A percentile compares a stretch with the other conserved stretches of the same genome.
phyloP scores from a whole-genome alignment of 2,329 filamentous ascomycete species.

The Colletotrichum acutatum region DNA sequence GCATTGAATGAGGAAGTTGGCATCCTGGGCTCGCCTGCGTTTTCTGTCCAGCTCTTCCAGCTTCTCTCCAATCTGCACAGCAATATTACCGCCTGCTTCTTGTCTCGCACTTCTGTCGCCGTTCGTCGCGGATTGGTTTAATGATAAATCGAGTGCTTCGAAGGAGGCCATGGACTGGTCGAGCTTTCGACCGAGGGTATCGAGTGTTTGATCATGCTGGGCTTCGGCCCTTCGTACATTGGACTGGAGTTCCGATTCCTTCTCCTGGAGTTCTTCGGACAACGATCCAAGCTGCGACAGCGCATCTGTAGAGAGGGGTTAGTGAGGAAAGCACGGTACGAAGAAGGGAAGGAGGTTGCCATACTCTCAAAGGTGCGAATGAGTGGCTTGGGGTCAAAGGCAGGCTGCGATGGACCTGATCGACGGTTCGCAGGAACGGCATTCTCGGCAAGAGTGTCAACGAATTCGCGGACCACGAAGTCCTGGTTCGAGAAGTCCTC shows the following conservation, averaged over 20 bases:
- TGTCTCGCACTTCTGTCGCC: constrained; percentile 57
- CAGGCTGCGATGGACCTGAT: constrained; percentile 72
- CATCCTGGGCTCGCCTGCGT: constrained; percentile 87
- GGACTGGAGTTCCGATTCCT: constrained; percentile 90
- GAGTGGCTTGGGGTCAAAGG: constrained; percentile 95
- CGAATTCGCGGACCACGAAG: constrained; percentile 98
- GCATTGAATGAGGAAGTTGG: constrained; percentile 94
- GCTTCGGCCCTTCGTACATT: constrained; percentile 91
- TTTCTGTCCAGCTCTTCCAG: constrained; percentile 96
- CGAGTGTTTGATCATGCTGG: constrained; percentile 91
- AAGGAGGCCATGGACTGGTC: constrained; percentile 94
- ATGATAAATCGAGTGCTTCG: constrained; percentile 85
- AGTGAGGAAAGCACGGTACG: constrained; percentile 35
- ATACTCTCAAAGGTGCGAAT: constrained; percentile 92
- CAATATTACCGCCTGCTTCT: constrained; percentile 82
- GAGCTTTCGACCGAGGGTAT: constrained; percentile 87
- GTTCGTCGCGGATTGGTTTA: constrained; percentile 66
- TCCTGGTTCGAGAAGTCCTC: constrained; percentile 91
- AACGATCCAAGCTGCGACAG: constrained; percentile 76
- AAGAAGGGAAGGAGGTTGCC: constrained; percentile 24
- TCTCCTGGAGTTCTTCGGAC: constrained; percentile 86
- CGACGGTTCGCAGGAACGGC: constrained; percentile 83
- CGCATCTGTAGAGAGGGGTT: constrained; percentile 58
- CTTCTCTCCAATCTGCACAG: constrained; percentile 93
- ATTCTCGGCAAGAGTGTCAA: constrained; percentile 90